These are phyloP conservation scores for Paraphoma chrysanthemicola DNA, from an alignment of 2,329 filamentous ascomycete species.

Conservation along the genomic window DNA sequence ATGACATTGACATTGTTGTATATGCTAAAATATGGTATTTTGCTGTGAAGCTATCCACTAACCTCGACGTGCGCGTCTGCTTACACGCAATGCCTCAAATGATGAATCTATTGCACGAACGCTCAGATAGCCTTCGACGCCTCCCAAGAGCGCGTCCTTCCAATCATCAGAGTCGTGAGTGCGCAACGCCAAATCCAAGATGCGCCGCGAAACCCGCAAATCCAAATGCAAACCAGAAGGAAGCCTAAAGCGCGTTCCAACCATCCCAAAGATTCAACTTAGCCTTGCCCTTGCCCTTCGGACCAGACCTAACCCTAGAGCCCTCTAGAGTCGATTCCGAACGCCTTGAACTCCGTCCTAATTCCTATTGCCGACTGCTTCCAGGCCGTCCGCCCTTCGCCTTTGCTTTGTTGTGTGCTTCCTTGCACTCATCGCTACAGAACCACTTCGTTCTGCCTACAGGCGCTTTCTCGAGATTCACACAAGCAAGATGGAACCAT, in stretches of 20 bases:
- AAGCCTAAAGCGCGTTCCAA: constrained; percentile 44
- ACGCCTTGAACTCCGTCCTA: constrained; percentile 49
- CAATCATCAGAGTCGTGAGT: constrained; percentile 19
- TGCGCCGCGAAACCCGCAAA: constrained; percentile 25
- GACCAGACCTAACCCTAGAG: constrained; percentile 37
- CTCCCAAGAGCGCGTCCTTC: constrained; percentile 8
- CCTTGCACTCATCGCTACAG: constrained; percentile 49
- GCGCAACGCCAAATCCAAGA: constrained; percentile 15
- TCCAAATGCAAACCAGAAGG: constrained; percentile 33
- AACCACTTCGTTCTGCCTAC: constrained; percentile 51
- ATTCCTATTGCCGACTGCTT: constrained; percentile 50
- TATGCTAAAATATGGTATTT: constrained; percentile 1
- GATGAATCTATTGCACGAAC: too few relatives aligned
- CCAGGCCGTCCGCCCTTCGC: constrained; percentile 45
- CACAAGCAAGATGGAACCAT: constrained; percentile 73
- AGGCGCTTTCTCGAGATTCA: constrained; percentile 66
- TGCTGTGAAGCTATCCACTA: constrained; percentile 3
- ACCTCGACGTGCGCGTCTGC: too few relatives aligned
- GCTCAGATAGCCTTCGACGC: not conserved
- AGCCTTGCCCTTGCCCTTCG: constrained; percentile 43
- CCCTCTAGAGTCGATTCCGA: constrained; percentile 37
- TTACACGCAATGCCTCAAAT: too few relatives aligned
- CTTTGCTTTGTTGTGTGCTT: constrained; percentile 37
- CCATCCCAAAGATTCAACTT: constrained; percentile 45
- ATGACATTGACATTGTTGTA: not conserved